These are phyloP conservation scores for Blastocystis sp. DNA, from an alignment of 352 stramenopile genomes.

Conservation along the genomic window DNA sequence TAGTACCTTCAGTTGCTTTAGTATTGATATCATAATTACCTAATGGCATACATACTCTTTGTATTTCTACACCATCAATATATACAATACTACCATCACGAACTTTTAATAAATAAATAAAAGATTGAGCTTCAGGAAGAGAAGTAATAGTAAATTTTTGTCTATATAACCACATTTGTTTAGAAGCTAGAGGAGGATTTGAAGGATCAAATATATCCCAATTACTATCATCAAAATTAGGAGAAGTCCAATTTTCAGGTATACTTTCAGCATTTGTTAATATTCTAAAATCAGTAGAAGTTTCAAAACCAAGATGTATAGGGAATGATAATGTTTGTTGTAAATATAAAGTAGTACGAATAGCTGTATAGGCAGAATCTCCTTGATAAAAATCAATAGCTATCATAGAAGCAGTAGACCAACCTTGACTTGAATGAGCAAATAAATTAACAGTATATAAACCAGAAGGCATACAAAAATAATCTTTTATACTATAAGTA, in stretches of 20 bases:
- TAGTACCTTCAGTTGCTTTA: background rate
- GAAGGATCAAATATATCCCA: background rate
- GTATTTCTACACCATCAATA: background rate
- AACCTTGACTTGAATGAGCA: no score
- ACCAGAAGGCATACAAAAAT: no score
- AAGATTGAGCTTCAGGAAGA: background rate
- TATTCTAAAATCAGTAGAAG: no score
- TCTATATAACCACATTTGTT: background rate
- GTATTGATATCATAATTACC: background rate
- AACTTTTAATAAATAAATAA: background rate
- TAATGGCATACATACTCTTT: background rate
- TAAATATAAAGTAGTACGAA: no score
- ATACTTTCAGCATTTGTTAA: no score
- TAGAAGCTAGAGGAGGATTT: background rate
- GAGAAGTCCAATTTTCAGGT: background rate
- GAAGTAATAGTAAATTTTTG: background rate
- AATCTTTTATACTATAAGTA: no score
- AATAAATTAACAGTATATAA: no score
- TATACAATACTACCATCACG: background rate
- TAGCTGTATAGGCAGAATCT: no score
- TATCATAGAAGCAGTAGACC: no score
- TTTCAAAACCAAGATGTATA: no score
- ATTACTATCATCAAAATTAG: background rate
- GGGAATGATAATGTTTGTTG: no score
- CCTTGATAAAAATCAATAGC: no score